These are phyloP conservation scores for Saccharomycopsis sp. DNA, from an alignment of 805 yeast genomes.

Conservation along the genomic window DNA sequence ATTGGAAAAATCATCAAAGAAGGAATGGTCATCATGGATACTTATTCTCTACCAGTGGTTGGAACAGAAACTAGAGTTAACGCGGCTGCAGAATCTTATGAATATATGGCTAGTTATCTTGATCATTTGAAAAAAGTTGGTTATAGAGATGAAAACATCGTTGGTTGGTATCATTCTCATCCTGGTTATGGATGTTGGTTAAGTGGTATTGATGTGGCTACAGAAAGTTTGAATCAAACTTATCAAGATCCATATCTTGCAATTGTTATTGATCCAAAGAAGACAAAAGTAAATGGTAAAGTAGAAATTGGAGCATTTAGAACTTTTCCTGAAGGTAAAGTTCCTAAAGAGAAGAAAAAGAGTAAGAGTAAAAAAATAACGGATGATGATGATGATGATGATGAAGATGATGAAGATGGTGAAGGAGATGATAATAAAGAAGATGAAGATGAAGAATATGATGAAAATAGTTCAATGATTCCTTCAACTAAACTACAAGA, in stretches of 20 bases:
- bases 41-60: constrained; percentile 82
- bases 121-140: constrained; percentile 42
- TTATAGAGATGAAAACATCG: constrained; percentile 50
- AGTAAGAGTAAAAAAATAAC: too few relatives aligned
- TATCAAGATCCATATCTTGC: constrained; percentile 91
- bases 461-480: constrained; percentile 21
- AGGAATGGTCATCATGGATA: constrained; percentile 63
- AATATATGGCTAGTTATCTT: constrained; percentile 82
- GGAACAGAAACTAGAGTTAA: constrained; percentile 96
- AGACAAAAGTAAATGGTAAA: constrained; percentile 47
- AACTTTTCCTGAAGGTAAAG: constrained; percentile 50
- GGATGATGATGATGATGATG: too few relatives aligned
- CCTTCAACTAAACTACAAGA: constrained; percentile 48
- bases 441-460: too few relatives aligned
- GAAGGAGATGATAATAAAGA: constrained; percentile 17
- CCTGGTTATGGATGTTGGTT: constrained; percentile 98
- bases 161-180: constrained; percentile 99
- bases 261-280: constrained; percentile 75
- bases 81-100: constrained; percentile 89
- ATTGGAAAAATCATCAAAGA: constrained; percentile 58
- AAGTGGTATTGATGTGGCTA: constrained; percentile 85
- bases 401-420: too few relatives aligned
- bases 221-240: constrained; percentile 74
- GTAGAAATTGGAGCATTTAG: constrained; percentile 87
- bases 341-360: constrained; percentile 19